Evolutionary conservation across 257 asterid genomes (phyloP).

Genomic region (Solanum lycopersicoides): DNA sequence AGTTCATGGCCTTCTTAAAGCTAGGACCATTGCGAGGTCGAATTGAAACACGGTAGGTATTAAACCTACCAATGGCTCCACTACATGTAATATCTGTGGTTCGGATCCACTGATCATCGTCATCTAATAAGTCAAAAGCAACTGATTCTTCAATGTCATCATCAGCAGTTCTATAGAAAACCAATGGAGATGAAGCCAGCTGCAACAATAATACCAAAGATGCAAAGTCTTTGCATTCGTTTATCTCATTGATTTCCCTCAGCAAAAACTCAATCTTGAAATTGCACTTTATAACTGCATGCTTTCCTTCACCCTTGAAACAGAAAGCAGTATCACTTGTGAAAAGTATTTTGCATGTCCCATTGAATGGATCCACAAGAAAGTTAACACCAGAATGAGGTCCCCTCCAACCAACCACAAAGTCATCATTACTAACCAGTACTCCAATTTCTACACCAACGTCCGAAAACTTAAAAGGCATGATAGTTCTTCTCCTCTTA

Average conservation of each 20-base stretch:
- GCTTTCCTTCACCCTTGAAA: constrained; percentile 22
- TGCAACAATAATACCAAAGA: constrained; percentile 39
- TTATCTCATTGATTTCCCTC: constrained; percentile 57
- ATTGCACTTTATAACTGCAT: constrained; percentile 54
- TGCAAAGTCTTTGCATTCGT: constrained; percentile 15
- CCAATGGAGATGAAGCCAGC: constrained; percentile 62
- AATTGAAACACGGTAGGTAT: constrained; percentile 54
- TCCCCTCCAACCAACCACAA: constrained; percentile 75
- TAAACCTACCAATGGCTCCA: constrained; percentile 83
- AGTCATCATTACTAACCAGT: constrained; percentile 44
- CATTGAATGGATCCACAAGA: constrained; percentile 74
- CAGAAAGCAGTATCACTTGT: constrained; percentile 64
- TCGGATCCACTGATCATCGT: constrained; percentile 97
- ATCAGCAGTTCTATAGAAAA: constrained; percentile 84
- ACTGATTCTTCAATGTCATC: constrained; percentile 73
- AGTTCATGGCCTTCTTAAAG: constrained; percentile 35
- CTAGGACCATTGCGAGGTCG: constrained; percentile 42
- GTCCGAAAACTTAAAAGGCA: constrained; percentile 44
- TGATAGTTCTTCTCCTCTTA: constrained; percentile 54
- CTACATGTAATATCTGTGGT: constrained; percentile 70
- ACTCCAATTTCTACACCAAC: constrained; percentile 49
- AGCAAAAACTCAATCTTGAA: constrained; percentile 62
- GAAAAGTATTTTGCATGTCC: constrained; percentile 55
- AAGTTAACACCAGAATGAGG: constrained; percentile 48
- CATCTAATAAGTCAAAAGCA: constrained; percentile 76